These are phyloP conservation scores for Neurospora crassa DNA, from an alignment of 2,329 filamentous ascomycete species.

Conservation along the genomic window DNA sequence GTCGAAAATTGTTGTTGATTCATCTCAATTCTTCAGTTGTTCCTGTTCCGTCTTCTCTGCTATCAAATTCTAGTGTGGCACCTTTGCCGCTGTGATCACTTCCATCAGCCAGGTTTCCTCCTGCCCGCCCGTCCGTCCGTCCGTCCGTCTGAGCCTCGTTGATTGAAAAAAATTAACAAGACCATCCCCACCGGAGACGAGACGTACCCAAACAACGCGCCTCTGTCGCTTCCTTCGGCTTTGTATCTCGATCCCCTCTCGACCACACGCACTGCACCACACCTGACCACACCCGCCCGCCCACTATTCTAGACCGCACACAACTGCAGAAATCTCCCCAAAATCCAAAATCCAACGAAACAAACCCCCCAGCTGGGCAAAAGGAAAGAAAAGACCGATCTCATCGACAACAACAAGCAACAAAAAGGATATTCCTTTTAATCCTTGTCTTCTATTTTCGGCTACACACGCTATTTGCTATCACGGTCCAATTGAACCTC, in stretches of 20 bases:
- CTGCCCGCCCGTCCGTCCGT: background rate
- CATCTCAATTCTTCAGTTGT: conserved; percentile 14
- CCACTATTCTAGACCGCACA: background rate
- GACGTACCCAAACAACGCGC: background rate
- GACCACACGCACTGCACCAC: background rate
- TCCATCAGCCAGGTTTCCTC: background rate
- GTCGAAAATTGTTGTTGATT: conserved; percentile 12
- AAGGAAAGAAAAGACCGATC: conserved; percentile 18
- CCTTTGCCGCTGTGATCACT: background rate
- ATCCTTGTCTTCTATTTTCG: conserved; percentile 23
- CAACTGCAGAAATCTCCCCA: conserved; percentile 5
- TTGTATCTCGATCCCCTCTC: background rate
- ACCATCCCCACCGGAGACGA: background rate
- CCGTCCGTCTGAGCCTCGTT: background rate
- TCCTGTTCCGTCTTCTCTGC: conserved; percentile 13
- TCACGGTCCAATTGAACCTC: conserved; percentile 11
- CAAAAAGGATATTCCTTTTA: conserved; percentile 19
- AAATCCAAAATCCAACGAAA: conserved; percentile 12
- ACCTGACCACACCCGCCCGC: too few relatives aligned
- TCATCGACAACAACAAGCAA: conserved; percentile 6
- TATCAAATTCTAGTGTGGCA: background rate
- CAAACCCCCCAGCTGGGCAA: conserved; percentile 14
- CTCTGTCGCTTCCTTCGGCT: background rate
- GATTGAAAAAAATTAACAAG: conserved; percentile 2
- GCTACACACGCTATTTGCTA: conserved; percentile 22